Evolutionary conservation across 2,329 filamentous ascomycete genomes (phyloP).

Genomic region (Microdochium nivale): DNA sequence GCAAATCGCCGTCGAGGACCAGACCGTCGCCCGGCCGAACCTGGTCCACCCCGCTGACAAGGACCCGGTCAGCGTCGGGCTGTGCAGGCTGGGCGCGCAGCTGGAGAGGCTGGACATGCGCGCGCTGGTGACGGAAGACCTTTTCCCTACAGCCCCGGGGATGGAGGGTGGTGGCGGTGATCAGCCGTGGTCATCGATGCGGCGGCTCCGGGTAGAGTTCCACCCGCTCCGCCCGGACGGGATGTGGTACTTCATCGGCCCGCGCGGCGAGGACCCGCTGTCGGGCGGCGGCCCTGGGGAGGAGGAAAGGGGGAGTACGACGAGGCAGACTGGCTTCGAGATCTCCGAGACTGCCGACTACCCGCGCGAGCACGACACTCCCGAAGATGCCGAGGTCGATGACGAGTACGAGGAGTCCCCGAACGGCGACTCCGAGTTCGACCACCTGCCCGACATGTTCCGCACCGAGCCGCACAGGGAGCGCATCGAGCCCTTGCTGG

Average conservation of each 20-base stretch:
- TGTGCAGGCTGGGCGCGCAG: slow-evolving; percentile 9
- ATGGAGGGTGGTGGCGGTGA: not conserved
- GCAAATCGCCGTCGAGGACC: slow-evolving; percentile 1
- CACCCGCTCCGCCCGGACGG: slow-evolving; percentile 10
- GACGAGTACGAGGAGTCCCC: slow-evolving; percentile 4
- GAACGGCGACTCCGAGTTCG: slow-evolving; percentile 4
- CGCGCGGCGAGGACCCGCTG: slow-evolving; percentile 11
- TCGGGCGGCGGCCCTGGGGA: no score
- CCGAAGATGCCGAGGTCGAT: slow-evolving; percentile 5
- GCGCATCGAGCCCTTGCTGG: slow-evolving; percentile 13
- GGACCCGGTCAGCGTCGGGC: slow-evolving; percentile 12
- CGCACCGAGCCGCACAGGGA: slow-evolving; percentile 9
- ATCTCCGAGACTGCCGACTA: slow-evolving; percentile 11
- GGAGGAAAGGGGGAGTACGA: slow-evolving; percentile 1
- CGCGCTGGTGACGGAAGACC: slow-evolving; percentile 10
- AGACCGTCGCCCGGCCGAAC: slow-evolving; percentile 8
- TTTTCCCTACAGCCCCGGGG: slow-evolving; percentile 6
- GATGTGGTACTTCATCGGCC: slow-evolving; percentile 14
- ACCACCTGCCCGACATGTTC: slow-evolving; percentile 9
- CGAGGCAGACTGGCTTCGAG: slow-evolving; percentile 9
- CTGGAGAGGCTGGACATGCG: slow-evolving; percentile 10
- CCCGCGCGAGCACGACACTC: slow-evolving; percentile 5
- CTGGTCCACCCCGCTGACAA: slow-evolving; percentile 8
- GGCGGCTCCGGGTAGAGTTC: slow-evolving; percentile 11
- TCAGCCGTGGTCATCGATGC: slow-evolving; percentile 10